Conservation (phyloP, 164 flowering plant genomes). For the Macadamia tetraphylla region DNA sequence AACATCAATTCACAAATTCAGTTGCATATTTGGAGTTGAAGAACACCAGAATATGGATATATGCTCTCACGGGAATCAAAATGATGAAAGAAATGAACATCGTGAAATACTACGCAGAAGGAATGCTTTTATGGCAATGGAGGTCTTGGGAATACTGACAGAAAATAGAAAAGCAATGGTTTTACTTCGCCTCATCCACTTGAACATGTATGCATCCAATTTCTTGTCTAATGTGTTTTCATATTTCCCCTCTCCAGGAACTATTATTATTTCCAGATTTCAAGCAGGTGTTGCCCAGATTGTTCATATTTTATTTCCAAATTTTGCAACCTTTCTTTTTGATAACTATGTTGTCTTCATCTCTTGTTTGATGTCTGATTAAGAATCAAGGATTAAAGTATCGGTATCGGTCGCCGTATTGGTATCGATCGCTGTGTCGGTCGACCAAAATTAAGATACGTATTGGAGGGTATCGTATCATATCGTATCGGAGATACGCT, state of each 20-base stretch:
- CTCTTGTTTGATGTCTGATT: neutral
- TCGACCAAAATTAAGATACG: no score
- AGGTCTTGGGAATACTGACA: slow-evolving; percentile 52
- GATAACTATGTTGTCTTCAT: neutral
- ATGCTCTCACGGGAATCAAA: slow-evolving; percentile 27
- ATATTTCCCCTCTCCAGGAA: neutral
- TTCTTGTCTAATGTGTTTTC: neutral
- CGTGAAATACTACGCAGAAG: slow-evolving; percentile 40
- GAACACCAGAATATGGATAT: slow-evolving; percentile 49
- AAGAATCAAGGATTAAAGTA: neutral
- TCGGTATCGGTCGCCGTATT: no score
- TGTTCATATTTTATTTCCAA: neutral
- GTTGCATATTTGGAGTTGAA: slow-evolving; percentile 23
- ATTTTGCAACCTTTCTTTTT: neutral
- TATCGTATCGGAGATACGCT: no score
- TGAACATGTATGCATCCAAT: slow-evolving; percentile 42
- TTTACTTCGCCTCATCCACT: slow-evolving; percentile 50
- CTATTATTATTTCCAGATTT: neutral
- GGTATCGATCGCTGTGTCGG: no score
- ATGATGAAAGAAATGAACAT: slow-evolving; percentile 33
- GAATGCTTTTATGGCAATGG: slow-evolving; percentile 57
- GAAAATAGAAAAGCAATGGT: slow-evolving; percentile 42
- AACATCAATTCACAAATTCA: slow-evolving; percentile 25
- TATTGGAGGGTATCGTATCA: no score
- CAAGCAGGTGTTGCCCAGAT: neutral